Evolutionary conservation across 2,329 filamentous ascomycete genomes (phyloP).

Genomic region (Trichocomaceae sp.): DNA sequence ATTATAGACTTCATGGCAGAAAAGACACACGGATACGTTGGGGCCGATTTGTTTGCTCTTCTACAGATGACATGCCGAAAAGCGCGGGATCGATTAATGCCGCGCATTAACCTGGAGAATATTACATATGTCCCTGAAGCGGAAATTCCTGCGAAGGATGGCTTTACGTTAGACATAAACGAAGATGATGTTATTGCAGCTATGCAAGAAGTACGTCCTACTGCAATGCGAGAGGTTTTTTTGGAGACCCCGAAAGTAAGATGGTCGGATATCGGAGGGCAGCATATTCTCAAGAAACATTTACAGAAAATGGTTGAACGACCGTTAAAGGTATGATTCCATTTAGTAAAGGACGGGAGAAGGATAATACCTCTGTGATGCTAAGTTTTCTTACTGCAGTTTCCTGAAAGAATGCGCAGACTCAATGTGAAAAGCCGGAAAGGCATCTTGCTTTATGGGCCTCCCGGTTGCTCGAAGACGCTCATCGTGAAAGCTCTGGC

Average conservation of each 20-base stretch:
- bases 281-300: constrained; percentile 66
- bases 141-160: neutral
- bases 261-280: constrained; percentile 85
- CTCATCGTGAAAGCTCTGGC: constrained; percentile 85
- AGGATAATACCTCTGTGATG: neutral
- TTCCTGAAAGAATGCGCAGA: constrained; percentile 45
- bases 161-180: constrained; percentile 24
- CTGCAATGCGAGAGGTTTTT: constrained; percentile 82
- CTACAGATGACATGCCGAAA: constrained; percentile 48
- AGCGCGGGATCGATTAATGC: constrained; percentile 29
- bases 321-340: constrained; percentile 48
- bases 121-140: neutral
- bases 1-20: constrained; percentile 59
- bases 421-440: constrained; percentile 60
- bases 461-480: constrained; percentile 91
- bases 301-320: constrained; percentile 54
- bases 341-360: neutral
- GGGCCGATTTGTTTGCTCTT: constrained; percentile 65
- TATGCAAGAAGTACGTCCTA: constrained; percentile 64
- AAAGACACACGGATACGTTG: constrained; percentile 81
- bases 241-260: constrained; percentile 77
- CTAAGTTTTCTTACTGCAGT: constrained; percentile 24
- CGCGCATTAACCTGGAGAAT: constrained; percentile 5
- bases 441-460: constrained; percentile 82
- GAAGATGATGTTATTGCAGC: constrained; percentile 44